Evolutionary conservation across 2,329 filamentous ascomycete species (phyloP), one percentile per base, ranked within the genome.

Genomic region (Neonectria magnoliae): DNA sequence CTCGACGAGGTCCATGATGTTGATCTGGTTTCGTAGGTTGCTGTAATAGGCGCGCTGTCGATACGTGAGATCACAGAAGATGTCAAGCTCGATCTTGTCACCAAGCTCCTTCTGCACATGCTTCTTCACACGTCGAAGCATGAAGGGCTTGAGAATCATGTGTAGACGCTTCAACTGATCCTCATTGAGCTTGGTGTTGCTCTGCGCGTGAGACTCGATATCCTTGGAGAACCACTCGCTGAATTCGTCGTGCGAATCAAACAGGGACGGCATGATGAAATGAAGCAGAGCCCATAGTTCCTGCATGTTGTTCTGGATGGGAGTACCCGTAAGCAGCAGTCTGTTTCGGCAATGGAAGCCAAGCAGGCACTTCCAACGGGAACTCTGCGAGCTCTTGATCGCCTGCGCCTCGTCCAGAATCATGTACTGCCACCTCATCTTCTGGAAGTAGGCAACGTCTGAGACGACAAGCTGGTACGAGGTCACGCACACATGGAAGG

Each of bases 401-500:
- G 96, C 96, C 78, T 99, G 96, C 2, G 96, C 96, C 80, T 99
- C 96, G 73, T 99, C 96, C 44, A 99, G 88, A 79, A 99, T 98
- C 96, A 99, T 99, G 83, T 99, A 98, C 81, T 98, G 96, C 96
- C 96, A 99, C 73, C 92, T 92, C 86, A 99, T 96, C 84, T 98
- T 98, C 81, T 98, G 95, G 83, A 99, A 98, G 80, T 99, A 99
- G 65, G 94, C 91, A 1, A 97, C 93, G 77, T 99, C 96, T 27
- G 94, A 93, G 20, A 99, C 96, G 27, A 99, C 96, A 41, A 99
- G 86, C 80, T 99, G 96, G 78, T 99, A 99, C 0, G 95, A 98
- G 0, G 96, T 99, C 52, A 99, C 90, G 56, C 98, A 88, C 57
- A 99, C 94, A 76, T 99, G 96, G 83, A 99, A 98, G 14, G 94